phyloP scores from a whole-genome alignment of 106 monocot genomes.

The Platanthera guangdongensis region DNA sequence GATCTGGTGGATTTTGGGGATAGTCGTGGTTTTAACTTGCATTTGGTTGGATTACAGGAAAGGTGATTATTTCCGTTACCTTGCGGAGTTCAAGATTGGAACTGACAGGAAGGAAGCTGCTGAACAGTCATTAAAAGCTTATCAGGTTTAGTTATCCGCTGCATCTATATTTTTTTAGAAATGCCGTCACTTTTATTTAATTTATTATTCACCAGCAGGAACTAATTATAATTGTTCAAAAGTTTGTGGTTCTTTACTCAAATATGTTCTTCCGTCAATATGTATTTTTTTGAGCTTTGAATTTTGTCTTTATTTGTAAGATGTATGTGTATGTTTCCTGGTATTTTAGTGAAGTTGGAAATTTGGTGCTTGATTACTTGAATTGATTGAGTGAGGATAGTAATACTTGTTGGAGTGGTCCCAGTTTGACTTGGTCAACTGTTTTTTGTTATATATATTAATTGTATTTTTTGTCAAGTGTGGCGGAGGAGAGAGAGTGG shows the following conservation, averaged over 20 bases:
- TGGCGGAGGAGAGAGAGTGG: no score
- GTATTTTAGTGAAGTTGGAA: not conserved
- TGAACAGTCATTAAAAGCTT: conserved; percentile 17
- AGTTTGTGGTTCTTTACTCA: not conserved
- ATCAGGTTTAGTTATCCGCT: conserved; percentile 9
- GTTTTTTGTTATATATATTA: no score
- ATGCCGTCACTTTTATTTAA: not conserved
- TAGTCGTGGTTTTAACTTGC: not conserved
- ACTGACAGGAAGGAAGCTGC: conserved; percentile 20
- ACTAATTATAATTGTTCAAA: not conserved
- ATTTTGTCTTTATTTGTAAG: not conserved
- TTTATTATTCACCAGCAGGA: not conserved
- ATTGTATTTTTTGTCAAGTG: no score
- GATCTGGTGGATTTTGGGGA: not conserved
- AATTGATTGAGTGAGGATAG: not conserved
- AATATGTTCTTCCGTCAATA: not conserved
- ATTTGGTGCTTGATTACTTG: not conserved
- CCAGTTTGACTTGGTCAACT: no score
- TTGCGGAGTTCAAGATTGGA: conserved; percentile 19
- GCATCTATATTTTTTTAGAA: not conserved
- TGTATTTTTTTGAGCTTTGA: not conserved
- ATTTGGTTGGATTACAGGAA: conserved; percentile 12
- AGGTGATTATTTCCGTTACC: conserved; percentile 21
- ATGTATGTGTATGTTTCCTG: not conserved
- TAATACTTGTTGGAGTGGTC: no score